These are phyloP conservation scores for Cyberlindnera americana DNA, from an alignment of 805 yeast genomes.

Conservation along the genomic window DNA sequence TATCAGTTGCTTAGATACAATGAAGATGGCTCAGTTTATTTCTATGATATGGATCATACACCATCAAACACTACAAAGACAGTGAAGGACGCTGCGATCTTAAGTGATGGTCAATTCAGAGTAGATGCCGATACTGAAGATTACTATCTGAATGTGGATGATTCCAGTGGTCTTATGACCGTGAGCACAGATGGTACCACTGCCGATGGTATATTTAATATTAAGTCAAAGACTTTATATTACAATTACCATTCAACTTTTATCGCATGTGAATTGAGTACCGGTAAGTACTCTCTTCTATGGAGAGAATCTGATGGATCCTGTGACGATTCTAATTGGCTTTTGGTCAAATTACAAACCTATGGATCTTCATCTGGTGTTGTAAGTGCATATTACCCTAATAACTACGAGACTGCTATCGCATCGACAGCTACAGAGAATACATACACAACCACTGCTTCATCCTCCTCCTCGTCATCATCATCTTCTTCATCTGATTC, in stretches of 20 bases:
- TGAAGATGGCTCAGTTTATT: conserved; percentile 15
- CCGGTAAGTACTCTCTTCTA: conserved; percentile 15
- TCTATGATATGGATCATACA: conserved; percentile 12
- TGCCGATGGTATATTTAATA: conserved; percentile 18
- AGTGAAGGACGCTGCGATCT: conserved; percentile 13
- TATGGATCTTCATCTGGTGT: conserved; percentile 10
- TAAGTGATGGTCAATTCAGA: conserved; percentile 14
- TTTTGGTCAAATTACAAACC: conserved; percentile 17
- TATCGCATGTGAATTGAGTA: conserved; percentile 19
- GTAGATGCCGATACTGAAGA: conserved; percentile 1
- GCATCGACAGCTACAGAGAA: conserved; percentile 24
- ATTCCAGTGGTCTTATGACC: conserved; percentile 14
- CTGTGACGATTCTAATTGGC: conserved; percentile 21
- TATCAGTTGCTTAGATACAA: conserved; percentile 15
- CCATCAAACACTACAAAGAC: conserved; percentile 8
- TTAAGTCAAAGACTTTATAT: conserved; percentile 10
- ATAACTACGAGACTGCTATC: conserved; percentile 15
- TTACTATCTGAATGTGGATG: conserved; percentile 13
- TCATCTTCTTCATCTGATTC: conserved; percentile 3
- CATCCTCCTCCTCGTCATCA: conserved; percentile 9
- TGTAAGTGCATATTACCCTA: conserved; percentile 16
- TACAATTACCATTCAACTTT: conserved; percentile 22
- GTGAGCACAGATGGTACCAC: conserved; percentile 7
- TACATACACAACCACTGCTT: conserved; percentile 19
- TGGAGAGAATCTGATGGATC: conserved; percentile 24